Conservation (phyloP, 2,329 filamentous ascomycete genomes). For the Stagonosporopsis vannaccii region DNA sequence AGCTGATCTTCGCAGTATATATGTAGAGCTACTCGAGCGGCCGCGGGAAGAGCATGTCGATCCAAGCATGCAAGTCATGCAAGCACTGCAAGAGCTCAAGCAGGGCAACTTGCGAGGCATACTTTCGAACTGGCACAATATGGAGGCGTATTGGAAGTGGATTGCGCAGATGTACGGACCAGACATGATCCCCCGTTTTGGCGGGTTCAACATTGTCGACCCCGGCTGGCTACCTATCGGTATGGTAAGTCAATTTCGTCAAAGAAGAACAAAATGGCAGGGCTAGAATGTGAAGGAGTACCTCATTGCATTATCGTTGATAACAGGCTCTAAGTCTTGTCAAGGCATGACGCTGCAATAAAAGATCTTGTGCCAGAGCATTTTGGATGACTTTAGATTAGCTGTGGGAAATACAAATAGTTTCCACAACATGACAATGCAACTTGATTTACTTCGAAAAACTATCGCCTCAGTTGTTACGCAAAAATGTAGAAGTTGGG, state of each 20-base stretch:
- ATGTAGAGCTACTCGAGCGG: conserved; percentile 28
- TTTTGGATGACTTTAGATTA: too few species aligned
- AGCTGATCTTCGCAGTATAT: conserved; percentile 26
- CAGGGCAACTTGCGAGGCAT: conserved; percentile 37
- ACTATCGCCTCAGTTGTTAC: background rate
- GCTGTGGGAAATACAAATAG: too few species aligned
- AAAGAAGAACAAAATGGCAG: conserved; percentile 45
- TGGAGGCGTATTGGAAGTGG: conserved; percentile 50
- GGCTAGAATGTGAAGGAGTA: conserved; percentile 21
- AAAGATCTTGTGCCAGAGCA: background rate
- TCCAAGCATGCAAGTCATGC: conserved; percentile 25
- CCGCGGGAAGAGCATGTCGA: conserved; percentile 32
- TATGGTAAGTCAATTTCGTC: conserved; percentile 46
- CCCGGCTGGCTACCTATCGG: conserved; percentile 45
- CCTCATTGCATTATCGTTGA: background rate
- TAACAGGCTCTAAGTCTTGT: too few species aligned
- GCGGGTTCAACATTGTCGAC: conserved; percentile 45
- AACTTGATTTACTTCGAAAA: background rate
- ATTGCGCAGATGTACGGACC: conserved; percentile 47
- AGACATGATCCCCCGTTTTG: conserved; percentile 45
- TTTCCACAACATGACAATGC: too few species aligned
- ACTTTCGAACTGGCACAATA: conserved; percentile 28
- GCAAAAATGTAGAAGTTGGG: background rate
- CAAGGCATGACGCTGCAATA: too few species aligned
- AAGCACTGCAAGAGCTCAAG: conserved; percentile 31